Evolutionary conservation across 2,329 filamentous ascomycete species (phyloP).

Genomic region (Scolecobasidium constrictum): DNA sequence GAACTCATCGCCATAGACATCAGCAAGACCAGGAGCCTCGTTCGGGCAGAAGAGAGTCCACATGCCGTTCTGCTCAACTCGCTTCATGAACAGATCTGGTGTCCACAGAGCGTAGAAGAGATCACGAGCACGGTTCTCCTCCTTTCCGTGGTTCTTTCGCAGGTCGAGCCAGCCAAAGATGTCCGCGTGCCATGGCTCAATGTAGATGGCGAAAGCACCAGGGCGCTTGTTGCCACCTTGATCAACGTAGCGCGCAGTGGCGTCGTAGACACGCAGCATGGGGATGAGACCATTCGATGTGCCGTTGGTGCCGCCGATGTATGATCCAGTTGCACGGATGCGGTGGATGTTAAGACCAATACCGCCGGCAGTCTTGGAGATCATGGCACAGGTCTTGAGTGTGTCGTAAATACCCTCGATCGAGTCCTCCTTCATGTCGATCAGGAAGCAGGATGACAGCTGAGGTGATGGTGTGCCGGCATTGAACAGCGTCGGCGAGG

Average conservation of each 20-base stretch:
- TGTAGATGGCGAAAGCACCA: slow-evolving; percentile 95
- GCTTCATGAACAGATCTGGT: slow-evolving; percentile 98
- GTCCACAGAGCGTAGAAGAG: slow-evolving; percentile 98
- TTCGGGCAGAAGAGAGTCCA: slow-evolving; percentile 99
- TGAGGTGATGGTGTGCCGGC: slow-evolving; percentile 91
- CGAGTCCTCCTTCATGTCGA: slow-evolving; percentile 99
- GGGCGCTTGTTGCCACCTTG: slow-evolving; percentile 99
- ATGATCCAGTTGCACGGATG: slow-evolving; percentile 93
- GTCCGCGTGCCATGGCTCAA: slow-evolving; percentile 98
- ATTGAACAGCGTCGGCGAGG: slow-evolving; percentile 95
- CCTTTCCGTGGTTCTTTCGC: slow-evolving; percentile 98
- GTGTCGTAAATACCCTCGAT: slow-evolving; percentile 99
- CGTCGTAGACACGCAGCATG: slow-evolving; percentile 98
- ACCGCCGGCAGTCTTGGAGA: slow-evolving; percentile 98
- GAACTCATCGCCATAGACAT: slow-evolving; percentile 96
- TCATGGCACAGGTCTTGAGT: slow-evolving; percentile 98
- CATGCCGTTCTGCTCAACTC: slow-evolving; percentile 88
- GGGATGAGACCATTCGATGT: slow-evolving; percentile 95
- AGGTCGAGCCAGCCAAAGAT: slow-evolving; percentile 96
- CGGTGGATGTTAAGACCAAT: slow-evolving; percentile 95
- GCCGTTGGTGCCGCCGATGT: slow-evolving; percentile 96
- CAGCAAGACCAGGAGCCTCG: slow-evolving; percentile 87
- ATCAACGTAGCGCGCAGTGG: slow-evolving; percentile 96
- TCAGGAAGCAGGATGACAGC: slow-evolving; percentile 94
- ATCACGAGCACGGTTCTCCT: slow-evolving; percentile 92